Evolutionary conservation across 441 rosid species (phyloP).

Genomic region (Hura crepitans): DNA sequence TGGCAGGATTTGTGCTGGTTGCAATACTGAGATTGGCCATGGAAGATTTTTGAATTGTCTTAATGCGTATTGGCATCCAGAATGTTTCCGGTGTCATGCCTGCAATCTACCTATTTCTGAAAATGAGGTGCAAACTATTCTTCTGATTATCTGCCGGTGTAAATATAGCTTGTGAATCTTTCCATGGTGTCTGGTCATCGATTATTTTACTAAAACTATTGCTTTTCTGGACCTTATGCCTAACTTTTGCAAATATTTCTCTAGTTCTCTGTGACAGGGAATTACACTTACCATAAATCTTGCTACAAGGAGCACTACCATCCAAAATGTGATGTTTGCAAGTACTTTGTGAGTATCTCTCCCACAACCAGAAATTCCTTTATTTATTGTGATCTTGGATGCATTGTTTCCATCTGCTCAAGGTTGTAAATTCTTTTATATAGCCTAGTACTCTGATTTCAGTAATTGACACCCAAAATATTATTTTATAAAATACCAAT

Average conservation of each 20-base stretch:
- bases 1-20: constrained; percentile 78
- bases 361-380: neutral
- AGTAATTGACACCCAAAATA: neutral
- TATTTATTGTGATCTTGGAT: constrained; percentile 6
- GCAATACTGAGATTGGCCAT: constrained; percentile 77
- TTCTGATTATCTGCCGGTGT: neutral
- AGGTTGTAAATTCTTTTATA: neutral
- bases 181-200: neutral
- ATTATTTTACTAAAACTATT: constrained; percentile 15
- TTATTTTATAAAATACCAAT: no score
- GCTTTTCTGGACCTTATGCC: constrained; percentile 18
- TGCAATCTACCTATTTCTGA: constrained; percentile 79
- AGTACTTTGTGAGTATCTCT: constrained; percentile 62
- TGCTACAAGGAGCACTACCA: constrained; percentile 86
- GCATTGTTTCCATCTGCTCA: neutral
- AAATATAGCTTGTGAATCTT: constrained; percentile 7
- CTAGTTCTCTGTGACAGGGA: constrained; percentile 82
- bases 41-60: constrained; percentile 83
- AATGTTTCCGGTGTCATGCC: constrained; percentile 81
- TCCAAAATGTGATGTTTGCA: constrained; percentile 94
- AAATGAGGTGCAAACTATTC: constrained; percentile 56
- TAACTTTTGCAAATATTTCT: constrained; percentile 28
- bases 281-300: constrained; percentile 71
- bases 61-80: constrained; percentile 92
- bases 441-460: neutral